Evolutionary conservation across 2,329 filamentous ascomycete species (phyloP).

Genomic region (Keithomyces neogunnii): DNA sequence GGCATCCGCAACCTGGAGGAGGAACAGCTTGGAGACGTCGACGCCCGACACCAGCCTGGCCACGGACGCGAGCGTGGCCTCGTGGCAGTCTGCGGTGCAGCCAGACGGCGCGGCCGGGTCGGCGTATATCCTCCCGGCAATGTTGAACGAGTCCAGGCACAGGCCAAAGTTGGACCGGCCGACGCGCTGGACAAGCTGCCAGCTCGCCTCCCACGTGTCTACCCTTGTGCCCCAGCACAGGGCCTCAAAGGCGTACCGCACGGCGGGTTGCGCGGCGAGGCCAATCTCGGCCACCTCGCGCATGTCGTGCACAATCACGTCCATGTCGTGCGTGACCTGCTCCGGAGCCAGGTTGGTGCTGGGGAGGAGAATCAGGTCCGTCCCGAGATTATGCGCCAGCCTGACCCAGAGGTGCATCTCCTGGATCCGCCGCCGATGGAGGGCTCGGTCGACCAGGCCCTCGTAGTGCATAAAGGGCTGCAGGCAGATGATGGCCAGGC

Average conservation of each 20-base stretch:
- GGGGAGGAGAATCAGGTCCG: slow-evolving; percentile 67
- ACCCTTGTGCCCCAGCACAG: slow-evolving; percentile 64
- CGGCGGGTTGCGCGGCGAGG: slow-evolving; percentile 40
- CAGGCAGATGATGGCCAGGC: slow-evolving; percentile 52
- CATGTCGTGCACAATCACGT: slow-evolving; percentile 54
- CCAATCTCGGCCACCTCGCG: slow-evolving; percentile 60
- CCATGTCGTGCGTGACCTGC: slow-evolving; percentile 35
- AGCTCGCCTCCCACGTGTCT: slow-evolving; percentile 64
- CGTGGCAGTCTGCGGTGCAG: slow-evolving; percentile 44
- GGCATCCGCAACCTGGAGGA: slow-evolving; percentile 69
- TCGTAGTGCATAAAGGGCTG: slow-evolving; percentile 77
- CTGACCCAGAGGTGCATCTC: slow-evolving; percentile 63
- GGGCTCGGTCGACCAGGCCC: slow-evolving; percentile 54
- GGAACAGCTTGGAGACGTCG: slow-evolving; percentile 60
- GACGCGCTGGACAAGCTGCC: slow-evolving; percentile 58
- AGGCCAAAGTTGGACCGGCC: slow-evolving; percentile 65
- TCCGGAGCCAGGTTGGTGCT: slow-evolving; percentile 55
- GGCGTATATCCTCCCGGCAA: slow-evolving; percentile 61
- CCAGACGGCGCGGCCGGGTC: slow-evolving; percentile 51
- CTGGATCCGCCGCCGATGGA: slow-evolving; percentile 48
- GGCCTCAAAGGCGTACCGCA: slow-evolving; percentile 67
- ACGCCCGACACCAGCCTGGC: slow-evolving; percentile 43
- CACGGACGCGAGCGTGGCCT: slow-evolving; percentile 45
- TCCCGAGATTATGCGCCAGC: slow-evolving; percentile 54
- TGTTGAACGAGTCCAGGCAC: slow-evolving; percentile 73